Base-by-base conservation (phyloP, 1,139 yeast species). In the Hyphopichia buzzinii region DNA sequence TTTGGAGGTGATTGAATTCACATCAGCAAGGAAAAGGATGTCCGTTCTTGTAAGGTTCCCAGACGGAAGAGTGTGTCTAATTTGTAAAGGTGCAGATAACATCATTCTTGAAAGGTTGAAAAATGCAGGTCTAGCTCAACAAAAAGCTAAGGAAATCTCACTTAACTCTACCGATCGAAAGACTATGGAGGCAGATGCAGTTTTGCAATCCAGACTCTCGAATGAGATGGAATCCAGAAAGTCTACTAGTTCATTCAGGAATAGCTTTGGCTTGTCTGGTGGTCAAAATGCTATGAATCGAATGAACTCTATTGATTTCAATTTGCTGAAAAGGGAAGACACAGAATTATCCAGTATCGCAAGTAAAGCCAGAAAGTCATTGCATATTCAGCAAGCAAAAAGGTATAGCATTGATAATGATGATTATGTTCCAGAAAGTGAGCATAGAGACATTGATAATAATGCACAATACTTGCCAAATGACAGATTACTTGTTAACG, bases 71-170 rank as follows among this genome's bases (percentile, higher is more conserved):
- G 73, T 89, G 16, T 79, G 92, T 36, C 55, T 92, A 39, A 67
- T 94, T 33, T 87, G 96, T 62, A 94, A 94, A 62, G 98, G 97
- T 37, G 98, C 99, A 1, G 98, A 94, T 57, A 88, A 88, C 52
- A 74, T 92, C n/a, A 86, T 94, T 36, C 58, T 90, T 42, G 96
- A 90, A 39, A 74, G 85, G 39, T 64, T 90, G 41, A 72, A 71
- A 37, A 72, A 84, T 43, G 47, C 71, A 1, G 76, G 72, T 2
- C 40, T 84, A 39, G 96, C 95, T 0, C 59, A 64, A 28, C 56
- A 62, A 14, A 88, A 84, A 52, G 77, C 84, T 24, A 67, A 62
- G 16, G 90, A 87, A 39, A 73, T 89, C 10, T 62, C 81, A n/a
- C 59, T 68, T 17, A 74, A 71, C 34, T 69, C 92, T 0, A 64